These are phyloP conservation scores for Cyathus olla DNA, from an alignment of 1,284 basidiomycete species.

Conservation along the genomic window DNA sequence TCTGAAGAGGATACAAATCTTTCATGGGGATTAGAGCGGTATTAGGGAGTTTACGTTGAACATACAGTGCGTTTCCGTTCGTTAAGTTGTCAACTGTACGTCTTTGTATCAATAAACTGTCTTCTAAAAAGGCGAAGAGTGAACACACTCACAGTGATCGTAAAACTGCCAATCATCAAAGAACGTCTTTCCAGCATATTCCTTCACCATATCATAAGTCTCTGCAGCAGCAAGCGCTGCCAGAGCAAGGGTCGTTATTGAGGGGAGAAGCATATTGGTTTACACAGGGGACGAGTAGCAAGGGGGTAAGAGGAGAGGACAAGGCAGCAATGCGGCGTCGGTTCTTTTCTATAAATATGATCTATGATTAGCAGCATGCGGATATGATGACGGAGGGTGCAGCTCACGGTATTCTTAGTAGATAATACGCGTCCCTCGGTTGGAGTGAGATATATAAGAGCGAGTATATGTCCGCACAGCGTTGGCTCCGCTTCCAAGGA, in stretches of 20 bases:
- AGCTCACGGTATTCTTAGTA: no score
- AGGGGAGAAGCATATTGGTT: neutral
- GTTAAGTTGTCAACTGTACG: slow-evolving; percentile 74
- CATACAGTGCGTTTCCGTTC: slow-evolving; percentile 74
- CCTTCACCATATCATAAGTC: slow-evolving; percentile 56
- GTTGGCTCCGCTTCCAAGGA: no score
- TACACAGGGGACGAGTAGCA: neutral
- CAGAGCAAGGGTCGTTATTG: neutral
- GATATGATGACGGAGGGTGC: no score
- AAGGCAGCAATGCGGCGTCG: no score
- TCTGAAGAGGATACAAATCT: slow-evolving; percentile 68
- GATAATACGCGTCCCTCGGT: no score
- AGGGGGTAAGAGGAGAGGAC: neutral
- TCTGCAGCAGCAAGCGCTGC: slow-evolving; percentile 26
- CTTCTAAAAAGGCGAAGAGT: neutral
- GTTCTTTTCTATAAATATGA: no score
- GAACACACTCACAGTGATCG: slow-evolving; percentile 52
- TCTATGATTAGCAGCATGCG: no score
- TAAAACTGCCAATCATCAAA: slow-evolving; percentile 70
- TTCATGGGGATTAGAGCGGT: neutral
- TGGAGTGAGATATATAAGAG: no score
- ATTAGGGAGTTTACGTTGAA: slow-evolving; percentile 2
- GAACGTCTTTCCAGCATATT: slow-evolving; percentile 62
- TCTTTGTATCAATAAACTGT: neutral
- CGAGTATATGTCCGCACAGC: no score